Evolutionary conservation across 2,329 filamentous ascomycete genomes (phyloP).

Genomic region (Pseudocercospora macadamiae): DNA sequence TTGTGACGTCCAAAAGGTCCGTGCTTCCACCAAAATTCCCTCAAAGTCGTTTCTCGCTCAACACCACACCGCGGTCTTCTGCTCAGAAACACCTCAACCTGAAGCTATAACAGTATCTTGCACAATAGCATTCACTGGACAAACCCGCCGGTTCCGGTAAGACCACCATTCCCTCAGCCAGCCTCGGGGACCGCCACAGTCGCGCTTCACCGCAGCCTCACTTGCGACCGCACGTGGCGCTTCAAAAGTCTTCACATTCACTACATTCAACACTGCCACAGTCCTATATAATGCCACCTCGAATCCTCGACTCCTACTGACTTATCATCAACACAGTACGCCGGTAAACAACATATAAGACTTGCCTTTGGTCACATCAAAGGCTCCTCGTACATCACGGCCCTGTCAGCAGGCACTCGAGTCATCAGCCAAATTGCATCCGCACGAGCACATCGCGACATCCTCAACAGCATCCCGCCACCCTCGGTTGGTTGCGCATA

Average conservation of each 20-base stretch:
- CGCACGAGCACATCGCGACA: constrained; percentile 49
- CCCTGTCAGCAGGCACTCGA: constrained; percentile 44
- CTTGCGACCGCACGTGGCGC: neutral
- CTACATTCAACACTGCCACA: neutral
- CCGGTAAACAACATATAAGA: constrained; percentile 16
- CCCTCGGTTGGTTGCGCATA: constrained; percentile 32
- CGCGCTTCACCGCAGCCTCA: neutral
- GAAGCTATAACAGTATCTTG: neutral
- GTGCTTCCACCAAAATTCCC: neutral
- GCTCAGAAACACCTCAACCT: neutral
- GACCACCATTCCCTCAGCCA: constrained; percentile 7
- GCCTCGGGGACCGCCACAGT: constrained; percentile 3
- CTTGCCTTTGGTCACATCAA: constrained; percentile 44
- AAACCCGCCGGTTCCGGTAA: constrained; percentile 7
- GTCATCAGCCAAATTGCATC: constrained; percentile 53
- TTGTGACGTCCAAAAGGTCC: neutral
- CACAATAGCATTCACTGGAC: neutral
- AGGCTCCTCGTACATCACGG: constrained; percentile 49
- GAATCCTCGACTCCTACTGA: constrained; percentile 7
- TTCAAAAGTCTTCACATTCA: neutral
- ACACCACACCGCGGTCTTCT: neutral
- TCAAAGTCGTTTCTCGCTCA: neutral
- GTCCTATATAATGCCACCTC: neutral
- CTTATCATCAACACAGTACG: neutral
- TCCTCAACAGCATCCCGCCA: constrained; percentile 54